Conservation (phyloP, 2,329 filamentous ascomycete genomes). For the Elsinoe arachidis region DNA sequence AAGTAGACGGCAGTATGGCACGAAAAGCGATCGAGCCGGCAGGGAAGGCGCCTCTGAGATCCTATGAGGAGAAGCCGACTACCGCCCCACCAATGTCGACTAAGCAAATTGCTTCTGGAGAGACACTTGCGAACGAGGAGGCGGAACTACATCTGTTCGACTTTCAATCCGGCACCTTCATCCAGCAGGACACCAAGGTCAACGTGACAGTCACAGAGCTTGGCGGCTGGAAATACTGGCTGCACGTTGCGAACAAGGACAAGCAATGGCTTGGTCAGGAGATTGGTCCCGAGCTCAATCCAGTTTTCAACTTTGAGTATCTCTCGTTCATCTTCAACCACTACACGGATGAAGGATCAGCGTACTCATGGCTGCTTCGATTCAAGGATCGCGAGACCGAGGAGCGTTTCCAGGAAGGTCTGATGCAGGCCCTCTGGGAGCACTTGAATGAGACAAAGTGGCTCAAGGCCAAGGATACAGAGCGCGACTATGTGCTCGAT, state of each 20-base stretch:
- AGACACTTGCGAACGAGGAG: constrained; percentile 64
- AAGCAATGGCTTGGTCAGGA: constrained; percentile 81
- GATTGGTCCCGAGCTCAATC: constrained; percentile 85
- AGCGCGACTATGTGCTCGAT: constrained; percentile 88
- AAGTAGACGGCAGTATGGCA: constrained; percentile 22
- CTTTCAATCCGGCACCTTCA: constrained; percentile 76
- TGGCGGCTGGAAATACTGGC: constrained; percentile 90
- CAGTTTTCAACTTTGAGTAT: constrained; percentile 98
- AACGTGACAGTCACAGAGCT: constrained; percentile 75
- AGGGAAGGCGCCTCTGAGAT: constrained; percentile 20
- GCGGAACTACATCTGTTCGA: constrained; percentile 93
- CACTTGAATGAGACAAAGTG: constrained; percentile 91
- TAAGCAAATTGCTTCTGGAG: constrained; percentile 57
- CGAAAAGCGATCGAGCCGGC: constrained; percentile 22
- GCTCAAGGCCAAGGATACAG: constrained; percentile 83
- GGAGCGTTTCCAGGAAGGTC: constrained; percentile 82
- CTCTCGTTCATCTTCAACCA: constrained; percentile 99
- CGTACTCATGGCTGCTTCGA: constrained; percentile 89
- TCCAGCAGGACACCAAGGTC: constrained; percentile 66
- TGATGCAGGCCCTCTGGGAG: constrained; percentile 96
- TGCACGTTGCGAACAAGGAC: constrained; percentile 69
- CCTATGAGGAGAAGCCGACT: constrained; percentile 41
- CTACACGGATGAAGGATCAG: constrained; percentile 77
- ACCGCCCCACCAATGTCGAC: constrained; percentile 50
- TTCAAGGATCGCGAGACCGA: constrained; percentile 77